phyloP scores from a whole-genome alignment of 305 asterid species.

The Euphrasia arctica region DNA sequence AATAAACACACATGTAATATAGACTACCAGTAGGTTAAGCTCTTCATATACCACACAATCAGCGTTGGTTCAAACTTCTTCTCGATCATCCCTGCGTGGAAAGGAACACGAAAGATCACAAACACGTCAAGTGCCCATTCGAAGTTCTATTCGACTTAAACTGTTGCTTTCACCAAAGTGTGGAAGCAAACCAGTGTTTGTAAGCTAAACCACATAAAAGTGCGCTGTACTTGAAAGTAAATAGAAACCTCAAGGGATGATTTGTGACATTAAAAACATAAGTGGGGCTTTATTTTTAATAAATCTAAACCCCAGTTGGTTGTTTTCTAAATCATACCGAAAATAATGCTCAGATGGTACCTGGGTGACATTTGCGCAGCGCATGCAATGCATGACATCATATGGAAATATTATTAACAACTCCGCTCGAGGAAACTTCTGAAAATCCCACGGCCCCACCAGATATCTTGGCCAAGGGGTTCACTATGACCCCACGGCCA shows the following conservation, averaged over 20 bases:
- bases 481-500: slow-evolving; percentile 58
- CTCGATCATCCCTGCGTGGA: slow-evolving; percentile 18
- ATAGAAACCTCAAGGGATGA: not conserved
- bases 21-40: slow-evolving; percentile 16
- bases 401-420: slow-evolving; percentile 31
- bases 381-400: slow-evolving; percentile 31
- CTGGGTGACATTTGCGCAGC: slow-evolving; percentile 22
- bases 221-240: too few species aligned
- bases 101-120: slow-evolving; percentile 9
- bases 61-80: slow-evolving; percentile 13
- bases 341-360: slow-evolving; percentile 18
- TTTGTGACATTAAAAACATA: not conserved
- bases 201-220: too few species aligned
- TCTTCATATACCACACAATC: slow-evolving; percentile 24
- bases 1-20: slow-evolving; percentile 13
- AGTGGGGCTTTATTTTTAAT: not conserved
- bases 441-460: slow-evolving; percentile 42
- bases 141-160: not conserved
- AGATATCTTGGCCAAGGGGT: slow-evolving; percentile 77
- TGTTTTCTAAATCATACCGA: not conserved
- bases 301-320: not conserved
- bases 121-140: not conserved
- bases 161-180: too few species aligned
- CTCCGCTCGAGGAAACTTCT: slow-evolving; percentile 46
- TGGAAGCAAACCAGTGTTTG: too few species aligned